These are phyloP conservation scores for Phaeosphaeriaceae sp. DNA, from an alignment of 2,329 filamentous ascomycete genomes.

Conservation along the genomic window DNA sequence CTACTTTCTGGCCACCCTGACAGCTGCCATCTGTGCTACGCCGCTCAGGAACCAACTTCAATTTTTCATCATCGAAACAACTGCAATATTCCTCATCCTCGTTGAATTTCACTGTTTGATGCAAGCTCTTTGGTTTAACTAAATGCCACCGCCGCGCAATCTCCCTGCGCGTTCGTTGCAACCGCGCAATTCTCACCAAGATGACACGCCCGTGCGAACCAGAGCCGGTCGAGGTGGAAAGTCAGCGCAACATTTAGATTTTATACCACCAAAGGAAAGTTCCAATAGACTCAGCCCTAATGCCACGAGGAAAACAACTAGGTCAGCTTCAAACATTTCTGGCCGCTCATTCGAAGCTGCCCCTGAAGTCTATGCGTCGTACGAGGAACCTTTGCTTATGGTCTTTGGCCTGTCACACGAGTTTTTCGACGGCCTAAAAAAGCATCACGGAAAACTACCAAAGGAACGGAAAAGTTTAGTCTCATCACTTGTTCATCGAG, in stretches of 20 bases:
- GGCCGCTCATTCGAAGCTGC: slow-evolving; percentile 39
- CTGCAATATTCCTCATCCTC: not conserved
- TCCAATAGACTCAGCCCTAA: slow-evolving; percentile 33
- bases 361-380: slow-evolving; percentile 40
- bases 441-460: slow-evolving; percentile 33
- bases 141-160: slow-evolving; percentile 37
- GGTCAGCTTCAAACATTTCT: slow-evolving; percentile 45
- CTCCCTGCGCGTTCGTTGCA: slow-evolving; percentile 37
- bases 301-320: slow-evolving; percentile 42
- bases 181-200: slow-evolving; percentile 38
- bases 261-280: slow-evolving; percentile 31
- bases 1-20: slow-evolving; percentile 39
- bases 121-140: slow-evolving; percentile 3
- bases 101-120: slow-evolving; percentile 4
- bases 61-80: slow-evolving; percentile 3
- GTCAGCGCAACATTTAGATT: slow-evolving; percentile 34
- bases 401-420: slow-evolving; percentile 43
- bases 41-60: slow-evolving; percentile 38
- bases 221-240: slow-evolving; percentile 27
- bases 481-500: slow-evolving; percentile 15
- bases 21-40: slow-evolving; percentile 44
- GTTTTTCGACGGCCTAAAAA: slow-evolving; percentile 41
- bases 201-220: slow-evolving; percentile 40
- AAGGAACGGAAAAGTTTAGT: slow-evolving; percentile 28
- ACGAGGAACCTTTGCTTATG: slow-evolving; percentile 40